Evolutionary conservation across 257 asterid genomes (phyloP).

Genomic region (Anisodus acutangulus): DNA sequence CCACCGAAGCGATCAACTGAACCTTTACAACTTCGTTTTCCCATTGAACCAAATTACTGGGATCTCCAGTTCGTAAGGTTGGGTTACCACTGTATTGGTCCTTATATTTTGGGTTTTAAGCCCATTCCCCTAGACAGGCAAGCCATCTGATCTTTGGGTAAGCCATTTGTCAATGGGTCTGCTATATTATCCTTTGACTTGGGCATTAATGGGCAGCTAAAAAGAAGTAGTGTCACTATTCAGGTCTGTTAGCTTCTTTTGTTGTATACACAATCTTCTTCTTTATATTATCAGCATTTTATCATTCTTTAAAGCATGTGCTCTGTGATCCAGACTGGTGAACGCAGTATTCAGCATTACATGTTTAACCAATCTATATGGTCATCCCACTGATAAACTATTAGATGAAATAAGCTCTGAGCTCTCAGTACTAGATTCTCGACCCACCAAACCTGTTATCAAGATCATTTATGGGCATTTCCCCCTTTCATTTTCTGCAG

Average conservation of each 20-base stretch:
- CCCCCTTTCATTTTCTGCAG: constrained; percentile 85
- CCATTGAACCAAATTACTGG: no score
- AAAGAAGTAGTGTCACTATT: constrained; percentile 67
- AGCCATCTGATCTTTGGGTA: no score
- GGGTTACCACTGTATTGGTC: no score
- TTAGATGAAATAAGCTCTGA: constrained; percentile 63
- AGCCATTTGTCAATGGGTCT: no score
- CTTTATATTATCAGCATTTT: constrained; percentile 27
- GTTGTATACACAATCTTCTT: not conserved
- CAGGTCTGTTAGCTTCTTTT: constrained; percentile 53
- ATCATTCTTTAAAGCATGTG: constrained; percentile 36
- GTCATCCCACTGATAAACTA: constrained; percentile 91
- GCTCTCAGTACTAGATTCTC: constrained; percentile 74
- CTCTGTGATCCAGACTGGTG: constrained; percentile 62
- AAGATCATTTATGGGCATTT: constrained; percentile 90
- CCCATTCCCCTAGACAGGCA: no score
- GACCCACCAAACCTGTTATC: constrained; percentile 49
- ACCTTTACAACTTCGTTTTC: no score
- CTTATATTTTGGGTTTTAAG: no score
- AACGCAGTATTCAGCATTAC: constrained; percentile 62
- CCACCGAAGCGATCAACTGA: no score
- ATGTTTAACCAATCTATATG: no score
- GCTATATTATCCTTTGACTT: no score
- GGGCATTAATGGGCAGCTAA: constrained; percentile 70
- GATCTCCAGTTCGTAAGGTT: no score